Conservation (phyloP, 2,329 filamentous ascomycete genomes). For the Nectriaceae sp. region DNA sequence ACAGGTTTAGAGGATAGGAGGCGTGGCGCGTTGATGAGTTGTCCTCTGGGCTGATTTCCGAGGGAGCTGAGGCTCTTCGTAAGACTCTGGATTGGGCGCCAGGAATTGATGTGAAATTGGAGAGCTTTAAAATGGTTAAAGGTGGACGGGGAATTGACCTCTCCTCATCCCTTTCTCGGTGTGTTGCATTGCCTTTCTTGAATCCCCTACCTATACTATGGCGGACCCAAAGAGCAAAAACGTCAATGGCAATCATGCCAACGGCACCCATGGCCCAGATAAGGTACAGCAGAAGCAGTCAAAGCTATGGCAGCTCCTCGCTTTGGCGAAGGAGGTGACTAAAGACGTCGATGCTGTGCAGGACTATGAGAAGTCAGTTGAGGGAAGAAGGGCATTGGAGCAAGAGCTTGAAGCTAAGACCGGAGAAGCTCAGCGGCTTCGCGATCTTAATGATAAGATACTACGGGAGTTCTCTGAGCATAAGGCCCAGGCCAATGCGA, state of each 20-base stretch:
- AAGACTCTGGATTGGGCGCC: constrained; percentile 15
- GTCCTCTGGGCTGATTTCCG: constrained; percentile 20
- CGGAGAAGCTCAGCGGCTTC: constrained; percentile 25
- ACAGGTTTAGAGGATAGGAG: constrained; percentile 11
- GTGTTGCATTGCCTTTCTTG: constrained; percentile 3
- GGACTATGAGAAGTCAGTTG: constrained; percentile 26
- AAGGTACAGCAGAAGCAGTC: constrained; percentile 13
- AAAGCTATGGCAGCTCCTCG: constrained; percentile 29
- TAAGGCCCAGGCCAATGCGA: constrained; percentile 20
- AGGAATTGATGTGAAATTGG: too few species aligned
- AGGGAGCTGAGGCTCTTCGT: constrained; percentile 27
- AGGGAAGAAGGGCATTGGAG: constrained; percentile 23
- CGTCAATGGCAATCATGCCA: constrained; percentile 24
- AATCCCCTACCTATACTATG: constrained; percentile 15
- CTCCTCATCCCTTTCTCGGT: constrained; percentile 4
- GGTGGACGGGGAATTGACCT: constrained; percentile 15
- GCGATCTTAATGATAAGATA: constrained; percentile 27
- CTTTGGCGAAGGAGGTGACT: constrained; percentile 28
- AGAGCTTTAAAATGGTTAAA: constrained; percentile 25
- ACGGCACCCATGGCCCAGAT: too few species aligned
- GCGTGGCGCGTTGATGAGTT: constrained; percentile 31
- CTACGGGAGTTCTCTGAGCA: constrained; percentile 22
- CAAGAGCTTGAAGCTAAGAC: constrained; percentile 25
- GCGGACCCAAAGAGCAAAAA: constrained; percentile 29
- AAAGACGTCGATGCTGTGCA: constrained; percentile 29